Base-by-base conservation (phyloP, 2,329 filamentous ascomycete genomes). In the Byssoonygena ceratinophila region DNA sequence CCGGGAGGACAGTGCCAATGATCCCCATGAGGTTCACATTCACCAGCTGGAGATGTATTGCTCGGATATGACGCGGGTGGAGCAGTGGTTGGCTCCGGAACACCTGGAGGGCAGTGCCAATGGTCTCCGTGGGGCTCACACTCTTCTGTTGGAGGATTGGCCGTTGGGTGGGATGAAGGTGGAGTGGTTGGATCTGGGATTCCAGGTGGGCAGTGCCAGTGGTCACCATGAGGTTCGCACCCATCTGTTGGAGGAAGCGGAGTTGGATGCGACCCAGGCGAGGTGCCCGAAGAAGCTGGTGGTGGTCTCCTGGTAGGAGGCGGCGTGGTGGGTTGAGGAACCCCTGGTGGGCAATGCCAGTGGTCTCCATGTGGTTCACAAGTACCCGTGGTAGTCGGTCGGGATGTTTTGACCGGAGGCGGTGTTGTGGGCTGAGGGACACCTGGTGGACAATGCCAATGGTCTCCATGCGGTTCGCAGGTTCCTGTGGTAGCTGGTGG, bases 381-480 rank as follows among this genome's bases (percentile, higher is more conserved):
- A n/a, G 16, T 34, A 4, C 32, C 31, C 8, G 27, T 34, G 7
- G 34, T 20, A 37, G 46, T 14, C 9, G 46, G 22, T 11, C n/a
- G n/a, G n/a, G 46, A 18, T 29, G 34, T 12, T 7, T 32, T 22
- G 5, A 4, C 7, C 14, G 20, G 27, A 18, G 46, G 46, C 2
- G 46, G 48, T 27, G 39, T 51, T 23, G 48, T 43, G 18, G 48
- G 48, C 20, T 43, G 22, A 12, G 48, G 48, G 18, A 51, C 48
- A n/a, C 48, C 48, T n/a, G 48, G 37, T 7, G 48, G 48, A 25
- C 48, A 51, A 20, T 51, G 46, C 46, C 46, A 48, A 39, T 48
- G 46, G 20, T 48, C 46, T 12, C 34, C 46, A 29, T 48, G 46
- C 2, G 46, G 46, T 16, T 23, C 25, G 46, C 46, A 48, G 6